These are phyloP conservation scores for Leccinum subgranulosum DNA, from an alignment of 768 basidiomycete species.

Conservation along the genomic window DNA sequence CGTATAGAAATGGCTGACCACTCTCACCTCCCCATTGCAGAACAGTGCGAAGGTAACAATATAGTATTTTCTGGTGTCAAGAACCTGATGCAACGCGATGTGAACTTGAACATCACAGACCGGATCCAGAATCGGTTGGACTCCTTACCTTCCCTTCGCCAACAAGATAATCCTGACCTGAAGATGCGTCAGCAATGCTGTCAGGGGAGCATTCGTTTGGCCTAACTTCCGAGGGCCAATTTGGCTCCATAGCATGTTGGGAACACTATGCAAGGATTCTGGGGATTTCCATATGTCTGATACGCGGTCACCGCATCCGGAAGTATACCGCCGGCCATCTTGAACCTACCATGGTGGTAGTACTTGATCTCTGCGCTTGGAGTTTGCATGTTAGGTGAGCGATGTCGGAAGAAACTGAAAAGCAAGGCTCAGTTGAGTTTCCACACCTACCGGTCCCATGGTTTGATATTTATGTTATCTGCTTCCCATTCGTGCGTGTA, in stretches of 20 bases:
- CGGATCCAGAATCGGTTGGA: background rate
- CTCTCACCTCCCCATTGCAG: slow-evolving; percentile 53
- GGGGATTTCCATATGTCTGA: slow-evolving; percentile 51
- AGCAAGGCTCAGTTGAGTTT: background rate
- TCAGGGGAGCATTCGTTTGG: background rate
- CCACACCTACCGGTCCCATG: background rate
- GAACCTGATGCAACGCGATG: slow-evolving; percentile 30
- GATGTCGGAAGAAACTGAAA: background rate
- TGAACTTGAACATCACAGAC: background rate
- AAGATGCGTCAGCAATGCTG: slow-evolving; percentile 8
- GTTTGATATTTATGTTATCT: slow-evolving; percentile 5
- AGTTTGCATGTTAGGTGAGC: slow-evolving; percentile 8
- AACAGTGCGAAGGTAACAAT: slow-evolving; percentile 57
- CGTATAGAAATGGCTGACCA: background rate
- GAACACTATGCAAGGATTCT: slow-evolving; percentile 56
- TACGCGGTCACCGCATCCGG: slow-evolving; percentile 59
- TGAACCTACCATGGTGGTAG: slow-evolving; percentile 57
- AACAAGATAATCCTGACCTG: slow-evolving; percentile 49
- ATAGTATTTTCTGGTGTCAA: slow-evolving; percentile 50
- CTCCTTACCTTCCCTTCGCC: slow-evolving; percentile 46
- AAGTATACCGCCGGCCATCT: slow-evolving; percentile 47
- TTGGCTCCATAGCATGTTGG: slow-evolving; percentile 57
- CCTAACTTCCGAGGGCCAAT: slow-evolving; percentile 44
- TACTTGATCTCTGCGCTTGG: slow-evolving; percentile 35
- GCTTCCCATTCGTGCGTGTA: background rate